These are phyloP conservation scores for Aspergillus sp. DNA, from an alignment of 2,329 filamentous ascomycete species.

Conservation along the genomic window DNA sequence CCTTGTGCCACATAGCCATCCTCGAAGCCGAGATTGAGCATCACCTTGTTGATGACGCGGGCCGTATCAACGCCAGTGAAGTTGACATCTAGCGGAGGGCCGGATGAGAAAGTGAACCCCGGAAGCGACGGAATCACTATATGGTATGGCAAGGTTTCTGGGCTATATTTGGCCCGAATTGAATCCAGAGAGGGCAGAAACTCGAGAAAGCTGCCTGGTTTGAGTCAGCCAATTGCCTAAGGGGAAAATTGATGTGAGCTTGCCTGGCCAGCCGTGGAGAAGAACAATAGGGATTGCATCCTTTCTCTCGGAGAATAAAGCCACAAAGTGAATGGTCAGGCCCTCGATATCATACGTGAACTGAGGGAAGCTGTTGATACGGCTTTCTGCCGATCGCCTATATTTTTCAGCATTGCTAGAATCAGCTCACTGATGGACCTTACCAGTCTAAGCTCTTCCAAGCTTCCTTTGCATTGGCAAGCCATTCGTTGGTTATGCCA, in stretches of 20 bases:
- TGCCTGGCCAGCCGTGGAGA: conserved; percentile 44
- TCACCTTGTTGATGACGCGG: conserved; percentile 32
- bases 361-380: conserved; percentile 56
- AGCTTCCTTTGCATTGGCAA: conserved; percentile 42
- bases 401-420: conserved; percentile 7
- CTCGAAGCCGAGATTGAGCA: conserved; percentile 33
- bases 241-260: background rate
- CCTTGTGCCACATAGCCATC: conserved; percentile 37
- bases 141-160: conserved; percentile 32
- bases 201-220: conserved; percentile 36
- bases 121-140: conserved; percentile 37
- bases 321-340: conserved; percentile 51
- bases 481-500: conserved; percentile 53
- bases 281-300: conserved; percentile 52
- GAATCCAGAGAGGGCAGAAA: conserved; percentile 35
- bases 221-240: background rate
- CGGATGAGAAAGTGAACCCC: conserved; percentile 35
- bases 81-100: conserved; percentile 32
- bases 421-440: background rate
- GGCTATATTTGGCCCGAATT: conserved; percentile 30
- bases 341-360: conserved; percentile 50
- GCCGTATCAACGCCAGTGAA: conserved; percentile 30
- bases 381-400: conserved; percentile 38
- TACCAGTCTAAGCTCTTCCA: conserved; percentile 57
- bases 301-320: conserved; percentile 50